A percentile compares a stretch with the other conserved stretches of the same genome.
These are phyloP conservation scores for Aspergillus jensenii DNA, from an alignment of 2,329 filamentous ascomycete species.

Conservation along the genomic window DNA sequence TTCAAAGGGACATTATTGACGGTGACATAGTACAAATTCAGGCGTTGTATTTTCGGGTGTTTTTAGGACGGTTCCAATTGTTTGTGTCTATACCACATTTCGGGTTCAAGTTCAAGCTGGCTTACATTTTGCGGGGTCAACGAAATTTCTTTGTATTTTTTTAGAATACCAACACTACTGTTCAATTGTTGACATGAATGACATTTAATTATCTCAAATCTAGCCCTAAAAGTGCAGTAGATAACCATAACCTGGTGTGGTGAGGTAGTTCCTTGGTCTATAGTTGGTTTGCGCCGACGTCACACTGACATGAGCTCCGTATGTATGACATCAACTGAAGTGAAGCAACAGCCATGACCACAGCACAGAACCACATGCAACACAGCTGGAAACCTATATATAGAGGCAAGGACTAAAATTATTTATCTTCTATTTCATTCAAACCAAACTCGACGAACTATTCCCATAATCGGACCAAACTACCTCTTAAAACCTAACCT, in stretches of 20 bases:
- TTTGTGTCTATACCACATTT: too few species aligned
- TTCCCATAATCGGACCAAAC: not conserved
- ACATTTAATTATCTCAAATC: too few species aligned
- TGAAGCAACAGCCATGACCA: not conserved
- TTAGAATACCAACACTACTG: too few species aligned
- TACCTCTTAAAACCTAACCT: not conserved
- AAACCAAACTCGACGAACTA: not conserved
- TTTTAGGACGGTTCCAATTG: too few species aligned
- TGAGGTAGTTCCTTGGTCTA: not conserved
- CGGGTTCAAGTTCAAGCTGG: too few species aligned
- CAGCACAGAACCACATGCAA: not conserved
- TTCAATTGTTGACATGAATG: too few species aligned
- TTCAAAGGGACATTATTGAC: not conserved
- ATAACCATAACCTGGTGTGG: not conserved
- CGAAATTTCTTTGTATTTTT: too few species aligned
- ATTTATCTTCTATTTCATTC: not conserved
- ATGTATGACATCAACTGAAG: not conserved
- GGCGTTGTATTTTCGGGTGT: not conserved
- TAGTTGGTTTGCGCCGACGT: not conserved
- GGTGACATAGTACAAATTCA: not conserved
- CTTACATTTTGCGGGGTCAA: too few species aligned
- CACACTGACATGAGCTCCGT: constrained; percentile 1
- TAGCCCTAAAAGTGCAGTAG: too few species aligned
- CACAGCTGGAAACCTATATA: not conserved
- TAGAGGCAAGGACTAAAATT: not conserved